Percentiles rank a stretch among this genome's conserved stretches.
These are phyloP conservation scores for Pestalotiopsis sp. DNA, from an alignment of 2,329 filamentous ascomycete species.

Conservation along the genomic window DNA sequence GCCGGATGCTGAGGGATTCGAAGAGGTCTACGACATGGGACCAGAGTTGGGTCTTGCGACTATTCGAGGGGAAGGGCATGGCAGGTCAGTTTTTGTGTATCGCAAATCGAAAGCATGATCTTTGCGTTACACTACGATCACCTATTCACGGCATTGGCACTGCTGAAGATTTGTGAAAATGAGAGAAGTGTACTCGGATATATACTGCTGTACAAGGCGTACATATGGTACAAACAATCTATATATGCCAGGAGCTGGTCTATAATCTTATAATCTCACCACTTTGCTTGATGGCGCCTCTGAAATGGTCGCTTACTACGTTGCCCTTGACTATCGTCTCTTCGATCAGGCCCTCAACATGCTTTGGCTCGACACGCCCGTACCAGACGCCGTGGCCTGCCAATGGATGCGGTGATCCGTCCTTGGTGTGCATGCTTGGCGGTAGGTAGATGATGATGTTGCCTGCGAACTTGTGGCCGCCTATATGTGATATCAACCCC, in stretches of 20 bases:
- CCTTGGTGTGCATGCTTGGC: constrained; percentile 42
- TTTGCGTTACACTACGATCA: neutral
- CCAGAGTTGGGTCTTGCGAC: constrained; percentile 14
- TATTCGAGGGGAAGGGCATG: constrained; percentile 25
- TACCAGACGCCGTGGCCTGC: constrained; percentile 80
- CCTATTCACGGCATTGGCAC: neutral
- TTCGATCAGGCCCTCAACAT: constrained; percentile 73
- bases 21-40: constrained; percentile 21
- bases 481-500: constrained; percentile 75
- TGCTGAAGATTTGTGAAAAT: neutral
- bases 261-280: constrained; percentile 53
- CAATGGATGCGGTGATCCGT: constrained; percentile 53
- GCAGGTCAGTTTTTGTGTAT: constrained; percentile 43
- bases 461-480: constrained; percentile 83
- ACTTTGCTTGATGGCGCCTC: constrained; percentile 64
- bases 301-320: constrained; percentile 69
- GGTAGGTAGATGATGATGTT: constrained; percentile 83
- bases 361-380: constrained; percentile 70
- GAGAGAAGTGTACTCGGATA: neutral
- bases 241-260: constrained; percentile 7
- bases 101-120: neutral
- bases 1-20: constrained; percentile 42
- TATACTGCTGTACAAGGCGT: neutral
- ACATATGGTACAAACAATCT: neutral
- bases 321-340: constrained; percentile 69